Evolutionary conservation across 2,329 filamentous ascomycete genomes (phyloP), one percentile per base, ranked within the genome.

Genomic region (Teratosphaeria epicoccoides): DNA sequence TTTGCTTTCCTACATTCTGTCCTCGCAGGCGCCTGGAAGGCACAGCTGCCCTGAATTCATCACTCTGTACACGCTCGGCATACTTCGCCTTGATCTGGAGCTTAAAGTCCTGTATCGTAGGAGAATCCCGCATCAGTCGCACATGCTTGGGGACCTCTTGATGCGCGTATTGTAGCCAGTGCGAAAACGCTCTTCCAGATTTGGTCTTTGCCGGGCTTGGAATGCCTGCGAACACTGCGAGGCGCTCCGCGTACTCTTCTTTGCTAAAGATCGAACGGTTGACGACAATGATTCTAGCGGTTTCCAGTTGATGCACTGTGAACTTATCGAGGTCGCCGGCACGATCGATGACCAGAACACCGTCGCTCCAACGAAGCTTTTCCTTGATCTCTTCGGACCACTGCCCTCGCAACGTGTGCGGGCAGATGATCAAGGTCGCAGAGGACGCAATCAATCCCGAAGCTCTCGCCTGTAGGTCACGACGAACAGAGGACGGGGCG

Each of bases 401-500:
- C 60, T 85, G 83, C 5, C 69, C 59, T 1, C 76, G 65, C 4
- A 86, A 68, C 47, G 78, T 75, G 0, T 63, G 54, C 0, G 82
- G 82, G 6, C 79, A 77, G 0, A 85, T 62, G 24, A 85, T 75
- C 2, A 85, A 61, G 0, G 81, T 85, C 4, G 80, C 82, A 14
- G 76, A 73, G 0, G 75, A 66, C 0, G 75, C 63, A 14, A 78
- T 68, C 1, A 70, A 57, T 1, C 67, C 59, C 37, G 63, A 62
- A 2, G 54, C 46, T 11, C 25, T 49, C n/a, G 29, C 12, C n/a
- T 52, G n/a, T 0, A 61, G 44, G 2, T 56, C 52, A 1, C 20
- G 12, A 3, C 54, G 14, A 25, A 58, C 52, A 2, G 40, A 29
- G 6, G 25, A 24, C 4, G 17, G 26, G 9, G 17, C n/a, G 14